Evolutionary conservation across 1,284 basidiomycete species (phyloP).

Genomic region (Ganoderma leucocontextum): DNA sequence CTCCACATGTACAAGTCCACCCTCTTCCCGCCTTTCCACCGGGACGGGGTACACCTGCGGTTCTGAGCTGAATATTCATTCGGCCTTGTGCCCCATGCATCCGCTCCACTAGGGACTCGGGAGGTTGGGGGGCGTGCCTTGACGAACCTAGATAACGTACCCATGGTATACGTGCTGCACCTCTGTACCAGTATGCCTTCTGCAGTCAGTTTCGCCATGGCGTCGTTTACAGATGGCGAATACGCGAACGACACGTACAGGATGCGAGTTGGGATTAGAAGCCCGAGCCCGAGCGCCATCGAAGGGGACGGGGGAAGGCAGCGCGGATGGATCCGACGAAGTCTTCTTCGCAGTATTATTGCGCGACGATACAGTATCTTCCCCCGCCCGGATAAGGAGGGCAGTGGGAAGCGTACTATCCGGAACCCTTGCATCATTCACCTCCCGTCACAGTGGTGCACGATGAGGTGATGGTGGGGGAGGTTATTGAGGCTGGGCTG

Average conservation of each 20-base stretch:
- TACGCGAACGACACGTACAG: slow-evolving; percentile 3
- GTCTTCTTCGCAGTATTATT: slow-evolving; percentile 2
- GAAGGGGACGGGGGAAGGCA: slow-evolving; percentile 12
- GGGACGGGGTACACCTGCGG: not conserved
- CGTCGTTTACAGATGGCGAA: slow-evolving; percentile 1
- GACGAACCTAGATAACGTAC: not conserved
- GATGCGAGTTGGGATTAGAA: slow-evolving; percentile 3
- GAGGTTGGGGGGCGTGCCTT: not conserved
- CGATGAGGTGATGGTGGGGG: not conserved
- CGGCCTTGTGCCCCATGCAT: slow-evolving; percentile 11
- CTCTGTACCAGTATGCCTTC: not conserved
- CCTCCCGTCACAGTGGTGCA: not conserved
- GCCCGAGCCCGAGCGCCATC: not conserved
- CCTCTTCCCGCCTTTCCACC: not conserved
- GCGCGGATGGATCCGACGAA: slow-evolving; percentile 8
- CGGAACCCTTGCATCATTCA: slow-evolving; percentile 5
- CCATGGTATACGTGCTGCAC: not conserved
- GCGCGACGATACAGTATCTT: slow-evolving; percentile 7
- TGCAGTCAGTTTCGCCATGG: not conserved
- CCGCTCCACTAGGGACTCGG: slow-evolving; percentile 9
- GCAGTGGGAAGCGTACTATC: not conserved
- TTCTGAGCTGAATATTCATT: not conserved
- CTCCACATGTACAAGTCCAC: not conserved
- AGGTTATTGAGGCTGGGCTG: not conserved
- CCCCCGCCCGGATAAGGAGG: not conserved